Evolutionary conservation across 2,329 filamentous ascomycete genomes (phyloP).

Genomic region (Penicillium brasilianum): DNA sequence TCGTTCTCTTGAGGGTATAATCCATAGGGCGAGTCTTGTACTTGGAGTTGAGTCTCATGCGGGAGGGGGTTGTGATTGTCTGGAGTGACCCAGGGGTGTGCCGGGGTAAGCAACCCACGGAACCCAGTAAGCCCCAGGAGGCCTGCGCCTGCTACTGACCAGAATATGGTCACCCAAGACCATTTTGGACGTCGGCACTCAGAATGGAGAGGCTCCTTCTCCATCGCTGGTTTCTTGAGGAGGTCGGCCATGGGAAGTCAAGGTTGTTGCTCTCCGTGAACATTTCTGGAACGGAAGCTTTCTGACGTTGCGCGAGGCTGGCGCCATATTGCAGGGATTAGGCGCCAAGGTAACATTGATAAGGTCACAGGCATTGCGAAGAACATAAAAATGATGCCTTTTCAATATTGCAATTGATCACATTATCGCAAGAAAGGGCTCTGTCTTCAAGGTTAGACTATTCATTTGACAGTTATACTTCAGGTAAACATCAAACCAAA

Average conservation of each 20-base stretch:
- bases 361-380: neutral
- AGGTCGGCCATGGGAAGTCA: neutral
- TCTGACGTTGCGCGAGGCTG: neutral
- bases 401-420: neutral
- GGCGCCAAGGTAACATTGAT: neutral
- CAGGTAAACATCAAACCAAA: neutral
- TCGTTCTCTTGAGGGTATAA: conserved; percentile 15
- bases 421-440: neutral
- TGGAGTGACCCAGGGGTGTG: neutral
- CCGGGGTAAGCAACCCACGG: neutral
- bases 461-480: neutral
- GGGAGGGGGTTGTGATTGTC: neutral
- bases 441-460: neutral
- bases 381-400: neutral
- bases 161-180: neutral
- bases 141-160: neutral
- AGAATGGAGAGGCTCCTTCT: neutral
- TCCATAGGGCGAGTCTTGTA: conserved; percentile 11
- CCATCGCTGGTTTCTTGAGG: neutral
- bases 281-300: neutral
- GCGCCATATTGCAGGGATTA: neutral
- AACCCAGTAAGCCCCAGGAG: neutral
- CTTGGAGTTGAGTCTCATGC: neutral
- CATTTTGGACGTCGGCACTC: neutral
- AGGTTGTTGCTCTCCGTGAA: neutral